Conservation (phyloP, 2,329 filamentous ascomycete genomes). For the Ophiosphaerella korrae region DNA sequence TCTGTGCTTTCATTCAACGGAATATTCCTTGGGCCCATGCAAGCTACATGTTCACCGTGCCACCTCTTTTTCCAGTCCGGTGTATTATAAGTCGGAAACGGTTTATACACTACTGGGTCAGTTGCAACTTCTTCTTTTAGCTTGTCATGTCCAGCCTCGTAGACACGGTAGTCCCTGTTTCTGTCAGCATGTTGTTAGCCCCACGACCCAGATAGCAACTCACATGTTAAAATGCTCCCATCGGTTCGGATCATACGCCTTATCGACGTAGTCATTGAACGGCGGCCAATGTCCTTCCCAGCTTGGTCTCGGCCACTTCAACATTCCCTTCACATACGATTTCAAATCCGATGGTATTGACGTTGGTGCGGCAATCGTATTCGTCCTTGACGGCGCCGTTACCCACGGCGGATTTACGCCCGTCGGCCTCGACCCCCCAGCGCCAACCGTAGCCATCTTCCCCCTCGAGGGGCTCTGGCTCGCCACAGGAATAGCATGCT, state of each 20-base stretch:
- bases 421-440: conserved; percentile 5
- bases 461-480: conserved; percentile 4
- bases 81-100: conserved; percentile 73
- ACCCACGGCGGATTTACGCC: conserved; percentile 32
- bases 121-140: conserved; percentile 28
- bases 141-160: conserved; percentile 42
- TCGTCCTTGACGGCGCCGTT: conserved; percentile 22
- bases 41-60: conserved; percentile 65
- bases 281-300: conserved; percentile 52
- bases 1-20: conserved; percentile 61
- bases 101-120: conserved; percentile 66
- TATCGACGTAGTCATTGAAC: conserved; percentile 49
- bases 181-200: not conserved
- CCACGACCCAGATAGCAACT: not conserved
- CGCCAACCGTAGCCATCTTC: conserved; percentile 4
- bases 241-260: conserved; percentile 54
- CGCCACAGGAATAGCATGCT: conserved; percentile 22
- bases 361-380: conserved; percentile 18
- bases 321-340: conserved; percentile 49
- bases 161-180: conserved; percentile 47
- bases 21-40: conserved; percentile 63
- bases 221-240: conserved; percentile 54
- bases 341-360: conserved; percentile 31
- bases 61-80: conserved; percentile 62
- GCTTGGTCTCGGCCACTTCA: conserved; percentile 49